Percentiles rank a stretch among this genome's conserved stretches.
Evolutionary conservation across 75 land plant genomes (phyloP).

Genomic region (Adiantum capillusveneris): DNA sequence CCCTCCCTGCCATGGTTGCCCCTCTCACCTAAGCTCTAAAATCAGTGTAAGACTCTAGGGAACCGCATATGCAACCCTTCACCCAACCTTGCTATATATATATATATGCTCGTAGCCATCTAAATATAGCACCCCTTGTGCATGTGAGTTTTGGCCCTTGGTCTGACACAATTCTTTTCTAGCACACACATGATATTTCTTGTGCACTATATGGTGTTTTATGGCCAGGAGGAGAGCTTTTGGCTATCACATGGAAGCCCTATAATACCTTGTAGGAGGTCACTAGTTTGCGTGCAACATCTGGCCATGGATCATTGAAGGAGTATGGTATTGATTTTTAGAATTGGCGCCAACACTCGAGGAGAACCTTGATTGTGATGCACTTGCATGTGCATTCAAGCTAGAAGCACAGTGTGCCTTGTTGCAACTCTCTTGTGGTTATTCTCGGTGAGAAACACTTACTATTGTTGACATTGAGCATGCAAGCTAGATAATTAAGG

Average conservation of each 20-base stretch:
- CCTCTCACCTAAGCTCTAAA: too few relatives aligned
- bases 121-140: too few relatives aligned
- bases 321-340: conserved; percentile 78
- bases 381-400: conserved; percentile 46
- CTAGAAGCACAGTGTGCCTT: conserved; percentile 88
- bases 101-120: too few relatives aligned
- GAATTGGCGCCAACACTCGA: conserved; percentile 75
- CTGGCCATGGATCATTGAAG: conserved; percentile 68
- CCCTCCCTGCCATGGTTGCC: too few relatives aligned
- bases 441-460: conserved; percentile 83
- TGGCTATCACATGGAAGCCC: conserved; percentile 88
- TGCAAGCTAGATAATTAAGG: conserved; percentile 79
- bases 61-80: too few relatives aligned
- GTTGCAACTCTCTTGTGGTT: conserved; percentile 92
- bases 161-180: conserved; percentile 96
- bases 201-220: conserved; percentile 83
- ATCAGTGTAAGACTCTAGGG: too few relatives aligned
- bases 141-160: too few relatives aligned
- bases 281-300: conserved; percentile 72
- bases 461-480: conserved; percentile 60
- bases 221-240: conserved; percentile 94
- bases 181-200: conserved; percentile 95
- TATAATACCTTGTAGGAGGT: conserved; percentile 97
- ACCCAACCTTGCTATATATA: too few relatives aligned
- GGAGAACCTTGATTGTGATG: conserved; percentile 80